Percentiles rank a stretch among this genome's conserved stretches.
Evolutionary conservation across 2,329 filamentous ascomycete genomes (phyloP).

Genomic region (Colletotrichum brevisporum): DNA sequence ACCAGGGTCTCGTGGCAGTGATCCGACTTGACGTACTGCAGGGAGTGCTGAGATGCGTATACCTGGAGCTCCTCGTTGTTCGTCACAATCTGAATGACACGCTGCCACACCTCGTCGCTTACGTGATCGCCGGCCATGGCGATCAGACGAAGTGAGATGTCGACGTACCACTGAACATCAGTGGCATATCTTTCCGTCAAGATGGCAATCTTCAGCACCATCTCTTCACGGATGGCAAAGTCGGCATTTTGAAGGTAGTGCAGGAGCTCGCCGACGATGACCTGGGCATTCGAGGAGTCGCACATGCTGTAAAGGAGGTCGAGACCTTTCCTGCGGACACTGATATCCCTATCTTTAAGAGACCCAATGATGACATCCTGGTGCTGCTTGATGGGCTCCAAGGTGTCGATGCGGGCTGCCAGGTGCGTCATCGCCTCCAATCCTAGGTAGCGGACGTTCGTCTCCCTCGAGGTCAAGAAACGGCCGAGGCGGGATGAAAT

Average conservation of each 20-base stretch:
- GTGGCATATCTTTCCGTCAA: conserved; percentile 98
- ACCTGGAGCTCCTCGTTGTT: conserved; percentile 99
- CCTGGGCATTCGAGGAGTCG: conserved; percentile 91
- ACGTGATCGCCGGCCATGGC: conserved; percentile 98
- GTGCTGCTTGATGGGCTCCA: conserved; percentile 98
- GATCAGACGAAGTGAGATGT: conserved; percentile 93
- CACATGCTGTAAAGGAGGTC: conserved; percentile 99
- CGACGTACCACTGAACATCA: conserved; percentile 99
- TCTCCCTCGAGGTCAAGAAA: conserved; percentile 97
- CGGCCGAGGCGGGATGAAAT: conserved; percentile 92
- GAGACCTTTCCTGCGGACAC: conserved; percentile 93
- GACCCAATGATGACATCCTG: conserved; percentile 97
- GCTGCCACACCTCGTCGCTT: conserved; percentile 99
- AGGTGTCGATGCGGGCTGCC: conserved; percentile 90
- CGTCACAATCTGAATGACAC: conserved; percentile 98
- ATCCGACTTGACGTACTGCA: conserved; percentile 92
- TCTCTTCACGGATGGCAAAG: conserved; percentile 98
- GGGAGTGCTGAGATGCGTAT: conserved; percentile 93
- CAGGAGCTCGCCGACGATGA: conserved; percentile 93
- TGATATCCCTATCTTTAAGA: conserved; percentile 95
- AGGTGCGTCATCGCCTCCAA: conserved; percentile 98
- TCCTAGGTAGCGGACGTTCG: conserved; percentile 95
- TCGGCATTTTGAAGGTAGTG: conserved; percentile 97
- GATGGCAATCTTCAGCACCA: conserved; percentile 99
- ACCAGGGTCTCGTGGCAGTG: conserved; percentile 97